Percentiles rank a stretch among this genome's conserved stretches.
These are phyloP conservation scores for Spongospora subterranea DNA, from an alignment of 208 protist genomes.

Conservation along the genomic window DNA sequence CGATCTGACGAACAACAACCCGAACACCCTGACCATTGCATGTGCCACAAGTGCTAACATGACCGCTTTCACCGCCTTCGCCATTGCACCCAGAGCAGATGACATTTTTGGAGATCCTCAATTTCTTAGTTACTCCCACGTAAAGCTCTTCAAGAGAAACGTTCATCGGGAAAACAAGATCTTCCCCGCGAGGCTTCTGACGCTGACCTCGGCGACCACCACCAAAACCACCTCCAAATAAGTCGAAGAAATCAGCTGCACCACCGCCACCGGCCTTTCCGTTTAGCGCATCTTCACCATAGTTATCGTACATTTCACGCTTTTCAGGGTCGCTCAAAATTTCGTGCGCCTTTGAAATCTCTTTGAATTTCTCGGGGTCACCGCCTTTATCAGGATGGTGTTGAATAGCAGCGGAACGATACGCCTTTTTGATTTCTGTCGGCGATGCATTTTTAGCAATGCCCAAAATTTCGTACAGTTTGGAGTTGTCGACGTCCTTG, in stretches of 20 bases:
- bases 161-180: conserved; percentile 34
- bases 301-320: conserved; percentile 69
- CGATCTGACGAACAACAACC: conserved; percentile 31
- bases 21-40: conserved; percentile 35
- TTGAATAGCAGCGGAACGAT: conserved; percentile 74
- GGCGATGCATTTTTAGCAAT: conserved; percentile 60
- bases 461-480: conserved; percentile 66
- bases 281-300: conserved; percentile 66
- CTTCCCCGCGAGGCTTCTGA: conserved; percentile 23
- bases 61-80: conserved; percentile 41
- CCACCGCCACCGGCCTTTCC: conserved; percentile 52
- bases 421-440: conserved; percentile 73
- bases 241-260: conserved; percentile 52
- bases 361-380: conserved; percentile 73
- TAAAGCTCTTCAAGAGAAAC: conserved; percentile 36
- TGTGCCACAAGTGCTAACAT: not conserved
- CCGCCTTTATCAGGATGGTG: conserved; percentile 77
- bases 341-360: conserved; percentile 75
- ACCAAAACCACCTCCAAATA: conserved; percentile 22
- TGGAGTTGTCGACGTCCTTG: conserved; percentile 42
- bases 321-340: conserved; percentile 68
- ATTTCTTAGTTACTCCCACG: conserved; percentile 20
- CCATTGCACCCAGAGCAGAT: conserved; percentile 44
- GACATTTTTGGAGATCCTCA: conserved; percentile 15
- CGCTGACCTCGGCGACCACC: not conserved